A percentile compares a stretch with the other conserved stretches of the same genome.
Evolutionary conservation across 192 early-diverging fungal genomes (phyloP).

Genomic region (Coemansia umbellata): DNA sequence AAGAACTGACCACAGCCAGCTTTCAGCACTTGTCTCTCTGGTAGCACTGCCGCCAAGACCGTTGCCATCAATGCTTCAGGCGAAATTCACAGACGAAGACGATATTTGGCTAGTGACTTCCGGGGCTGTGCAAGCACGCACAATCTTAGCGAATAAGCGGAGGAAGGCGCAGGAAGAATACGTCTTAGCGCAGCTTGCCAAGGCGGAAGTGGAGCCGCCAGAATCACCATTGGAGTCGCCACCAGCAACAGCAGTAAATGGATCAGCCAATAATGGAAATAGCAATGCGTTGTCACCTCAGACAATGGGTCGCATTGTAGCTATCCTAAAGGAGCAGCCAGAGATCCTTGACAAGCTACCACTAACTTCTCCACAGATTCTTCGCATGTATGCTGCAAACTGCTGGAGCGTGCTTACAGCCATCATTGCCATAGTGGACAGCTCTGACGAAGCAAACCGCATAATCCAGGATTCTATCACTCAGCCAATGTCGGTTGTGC

Average conservation of each 20-base stretch:
- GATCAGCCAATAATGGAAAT: neutral
- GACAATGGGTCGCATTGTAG: slow-evolving; percentile 1
- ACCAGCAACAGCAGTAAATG: neutral
- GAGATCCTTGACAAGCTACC: slow-evolving; percentile 9
- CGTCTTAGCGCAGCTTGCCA: slow-evolving; percentile 18
- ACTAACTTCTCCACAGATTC: slow-evolving; percentile 1
- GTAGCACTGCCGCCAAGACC: slow-evolving; percentile 8
- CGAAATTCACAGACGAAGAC: neutral
- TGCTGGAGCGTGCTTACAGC: slow-evolving; percentile 18
- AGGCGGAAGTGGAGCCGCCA: neutral
- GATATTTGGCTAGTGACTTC: slow-evolving; percentile 10
- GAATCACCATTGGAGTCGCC: neutral
- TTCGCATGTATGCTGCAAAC: slow-evolving; percentile 24
- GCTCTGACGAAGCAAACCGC: slow-evolving; percentile 1
- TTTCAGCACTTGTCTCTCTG: neutral
- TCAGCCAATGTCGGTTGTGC: slow-evolving; percentile 33
- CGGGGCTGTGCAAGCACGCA: slow-evolving; percentile 12
- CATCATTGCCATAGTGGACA: slow-evolving; percentile 2
- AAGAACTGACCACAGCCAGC: slow-evolving; percentile 1
- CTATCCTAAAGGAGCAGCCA: slow-evolving; percentile 12
- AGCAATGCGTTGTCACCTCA: slow-evolving; percentile 3
- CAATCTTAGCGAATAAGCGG: neutral
- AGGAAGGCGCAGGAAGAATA: slow-evolving; percentile 7
- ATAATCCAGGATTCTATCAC: slow-evolving; percentile 14
- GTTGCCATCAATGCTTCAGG: slow-evolving; percentile 8